Evolutionary conservation across 192 early-diverging fungal species (phyloP), one percentile per base, ranked within the genome.

Genomic region (Spinellus fusiger): DNA sequence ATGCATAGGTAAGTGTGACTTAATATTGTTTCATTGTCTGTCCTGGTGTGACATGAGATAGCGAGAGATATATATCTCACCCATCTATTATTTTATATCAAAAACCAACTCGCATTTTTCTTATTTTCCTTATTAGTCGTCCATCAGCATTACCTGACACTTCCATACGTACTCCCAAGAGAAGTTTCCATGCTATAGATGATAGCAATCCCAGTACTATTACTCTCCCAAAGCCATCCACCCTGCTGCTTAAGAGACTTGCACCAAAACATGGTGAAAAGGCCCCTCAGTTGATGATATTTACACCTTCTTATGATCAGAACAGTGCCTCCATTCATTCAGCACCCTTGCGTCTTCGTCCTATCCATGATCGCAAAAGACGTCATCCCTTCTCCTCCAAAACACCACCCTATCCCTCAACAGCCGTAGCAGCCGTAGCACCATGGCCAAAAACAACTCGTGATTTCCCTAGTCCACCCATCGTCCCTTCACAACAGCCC

Each of bases 241-340:
- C 47, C 52, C 64, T 65, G 16, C 44, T 65, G 38, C 37, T 58
- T n/a, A 65, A 65, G 27, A 58, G 59, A 28, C 61, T 73, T 18
- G 49, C 76, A 10, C 76, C 76, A 9, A 71, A 62, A 63, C 73
- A 77, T 12, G 60, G 68, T 4, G 68, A 77, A 20, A 76, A 76
- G 29, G 68, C 65, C 49, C 69, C 66, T 44, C 67, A 68, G 0
- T 27, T 77, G 32, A 77, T 71, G 1, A 77, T 77, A 40, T 73
- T 73, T 56, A 73, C 76, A 5, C 76, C 76, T 12, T 74, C 76
- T 15, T 77, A 77, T 20, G 73, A 70, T 9, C 69, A 73, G 12
- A 34, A 56, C 18, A 47, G 65, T 5, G 49, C 69, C 8, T 66
- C 59, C 9, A 77, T 77, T 40, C 76, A 73, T 16, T 77, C 76